These are phyloP conservation scores for Shiraia bambusicola DNA, from an alignment of 2,329 filamentous ascomycete genomes.

Conservation along the genomic window DNA sequence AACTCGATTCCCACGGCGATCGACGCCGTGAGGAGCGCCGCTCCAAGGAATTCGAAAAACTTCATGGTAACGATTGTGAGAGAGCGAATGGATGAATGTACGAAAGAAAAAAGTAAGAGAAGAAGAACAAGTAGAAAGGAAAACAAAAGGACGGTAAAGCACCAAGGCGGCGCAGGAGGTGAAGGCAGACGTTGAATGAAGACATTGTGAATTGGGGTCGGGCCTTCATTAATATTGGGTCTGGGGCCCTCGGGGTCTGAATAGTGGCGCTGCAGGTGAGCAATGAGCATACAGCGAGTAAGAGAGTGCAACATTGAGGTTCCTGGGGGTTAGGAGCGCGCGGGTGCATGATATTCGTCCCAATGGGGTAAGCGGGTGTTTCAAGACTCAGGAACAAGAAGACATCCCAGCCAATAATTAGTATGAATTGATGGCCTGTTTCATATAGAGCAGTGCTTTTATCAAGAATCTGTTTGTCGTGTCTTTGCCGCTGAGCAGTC, in stretches of 20 bases:
- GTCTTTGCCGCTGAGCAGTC: too few species aligned
- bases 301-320: background rate
- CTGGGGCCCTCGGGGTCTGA: background rate
- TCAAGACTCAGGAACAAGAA: conserved; percentile 25
- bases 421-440: conserved; percentile 16
- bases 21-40: conserved; percentile 39
- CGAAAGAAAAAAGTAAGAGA: conserved; percentile 9
- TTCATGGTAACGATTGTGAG: conserved; percentile 31
- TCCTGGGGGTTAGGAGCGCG: conserved; percentile 18
- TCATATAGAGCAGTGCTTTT: conserved; percentile 9
- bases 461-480: too few species aligned
- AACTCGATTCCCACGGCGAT: conserved; percentile 33
- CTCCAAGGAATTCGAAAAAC: conserved; percentile 34
- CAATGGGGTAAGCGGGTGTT: conserved; percentile 18
- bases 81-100: conserved; percentile 15
- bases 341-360: conserved; percentile 6
- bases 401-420: conserved; percentile 17
- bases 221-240: conserved; percentile 7
- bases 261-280: background rate
- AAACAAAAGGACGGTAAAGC: conserved; percentile 19
- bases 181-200: conserved; percentile 14
- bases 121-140: conserved; percentile 9
- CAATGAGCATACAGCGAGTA: background rate
- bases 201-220: conserved; percentile 19
- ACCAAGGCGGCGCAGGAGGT: background rate